Percentiles rank a stretch among this genome's conserved stretches.
phyloP scores from a whole-genome alignment of 768 basidiomycete genomes.

The Lactarius sanguifluus region DNA sequence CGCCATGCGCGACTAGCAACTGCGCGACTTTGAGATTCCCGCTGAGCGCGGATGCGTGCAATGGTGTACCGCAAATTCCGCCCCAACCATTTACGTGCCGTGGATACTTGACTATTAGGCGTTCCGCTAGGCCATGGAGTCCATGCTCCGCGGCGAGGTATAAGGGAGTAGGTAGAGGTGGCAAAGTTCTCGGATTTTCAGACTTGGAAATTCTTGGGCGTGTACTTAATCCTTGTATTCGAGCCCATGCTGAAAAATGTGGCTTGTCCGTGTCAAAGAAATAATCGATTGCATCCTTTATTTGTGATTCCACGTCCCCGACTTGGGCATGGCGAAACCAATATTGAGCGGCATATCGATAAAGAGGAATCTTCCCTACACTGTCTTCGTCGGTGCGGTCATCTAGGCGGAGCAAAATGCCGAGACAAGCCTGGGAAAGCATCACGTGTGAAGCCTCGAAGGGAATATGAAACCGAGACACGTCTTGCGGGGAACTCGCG shows the following conservation, averaged over 20 bases:
- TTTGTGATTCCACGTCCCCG: neutral
- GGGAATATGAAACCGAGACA: constrained; percentile 1
- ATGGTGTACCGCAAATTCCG: neutral
- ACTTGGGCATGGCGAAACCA: neutral
- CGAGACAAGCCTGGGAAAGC: neutral
- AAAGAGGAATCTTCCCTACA: neutral
- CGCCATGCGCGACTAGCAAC: neutral
- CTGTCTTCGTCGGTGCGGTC: neutral
- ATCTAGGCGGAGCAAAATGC: neutral
- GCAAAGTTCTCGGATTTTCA: no score
- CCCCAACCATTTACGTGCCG: neutral
- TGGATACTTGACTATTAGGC: neutral
- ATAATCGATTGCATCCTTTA: neutral
- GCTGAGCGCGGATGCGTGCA: neutral
- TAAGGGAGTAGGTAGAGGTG: neutral
- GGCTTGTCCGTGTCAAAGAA: neutral
- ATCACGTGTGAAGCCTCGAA: neutral
- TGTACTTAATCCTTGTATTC: neutral
- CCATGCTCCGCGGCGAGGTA: neutral
- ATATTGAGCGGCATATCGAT: neutral
- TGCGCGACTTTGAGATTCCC: neutral
- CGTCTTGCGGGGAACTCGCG: neutral
- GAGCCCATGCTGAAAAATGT: neutral
- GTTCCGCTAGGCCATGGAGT: neutral
- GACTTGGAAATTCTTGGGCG: no score